Percentiles rank a stretch among this genome's conserved stretches.
Evolutionary conservation across 2,329 filamentous ascomycete genomes (phyloP).

Genomic region (Arthroderma sp.): DNA sequence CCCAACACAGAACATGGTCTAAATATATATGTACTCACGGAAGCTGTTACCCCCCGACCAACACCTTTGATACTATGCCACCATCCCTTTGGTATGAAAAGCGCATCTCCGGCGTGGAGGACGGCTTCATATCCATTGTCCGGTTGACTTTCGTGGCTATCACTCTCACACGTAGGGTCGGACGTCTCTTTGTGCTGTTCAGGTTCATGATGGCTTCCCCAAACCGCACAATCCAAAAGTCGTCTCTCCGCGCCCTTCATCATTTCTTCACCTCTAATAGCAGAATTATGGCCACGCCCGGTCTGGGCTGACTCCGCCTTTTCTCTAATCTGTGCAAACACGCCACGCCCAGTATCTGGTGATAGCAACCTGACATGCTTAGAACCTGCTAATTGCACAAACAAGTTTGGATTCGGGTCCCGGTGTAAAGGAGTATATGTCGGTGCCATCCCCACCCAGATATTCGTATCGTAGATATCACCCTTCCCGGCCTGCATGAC

Average conservation of each 20-base stretch:
- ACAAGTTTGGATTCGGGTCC: constrained; percentile 89
- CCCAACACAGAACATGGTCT: not conserved
- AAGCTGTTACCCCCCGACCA: constrained; percentile 46
- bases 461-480: constrained; percentile 73
- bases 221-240: constrained; percentile 56
- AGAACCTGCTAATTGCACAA: constrained; percentile 63
- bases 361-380: constrained; percentile 64
- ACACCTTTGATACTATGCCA: constrained; percentile 71
- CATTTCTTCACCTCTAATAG: constrained; percentile 72
- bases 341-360: constrained; percentile 48
- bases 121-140: constrained; percentile 38
- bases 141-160: constrained; percentile 7
- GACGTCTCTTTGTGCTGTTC: not conserved
- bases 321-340: constrained; percentile 49
- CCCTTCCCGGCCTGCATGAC: constrained; percentile 56
- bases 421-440: constrained; percentile 85
- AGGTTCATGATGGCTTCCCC: constrained; percentile 36
- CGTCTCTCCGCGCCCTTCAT: constrained; percentile 67
- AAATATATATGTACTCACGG: constrained; percentile 32
- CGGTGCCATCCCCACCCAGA: constrained; percentile 79
- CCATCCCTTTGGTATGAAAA: constrained; percentile 75
- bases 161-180: not conserved
- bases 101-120: constrained; percentile 53
- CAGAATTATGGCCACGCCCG: constrained; percentile 27
- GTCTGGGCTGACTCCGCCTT: constrained; percentile 23